Percentiles rank a stretch among this genome's conserved stretches.
These are phyloP conservation scores for Dipodascopsis tothii DNA, from an alignment of 805 yeast species.

Conservation along the genomic window DNA sequence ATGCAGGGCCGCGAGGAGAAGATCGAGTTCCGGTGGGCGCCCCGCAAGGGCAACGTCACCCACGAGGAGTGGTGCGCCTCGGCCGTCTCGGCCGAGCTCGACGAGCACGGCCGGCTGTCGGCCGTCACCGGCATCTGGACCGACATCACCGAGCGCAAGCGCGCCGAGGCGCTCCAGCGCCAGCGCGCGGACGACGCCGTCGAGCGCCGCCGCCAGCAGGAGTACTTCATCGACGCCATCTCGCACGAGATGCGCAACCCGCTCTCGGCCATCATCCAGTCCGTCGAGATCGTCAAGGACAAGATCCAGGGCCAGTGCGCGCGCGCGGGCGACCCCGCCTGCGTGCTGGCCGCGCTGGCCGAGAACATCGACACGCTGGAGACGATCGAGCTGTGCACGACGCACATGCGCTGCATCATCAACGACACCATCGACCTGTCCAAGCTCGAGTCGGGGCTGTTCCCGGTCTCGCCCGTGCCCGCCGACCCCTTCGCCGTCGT, in stretches of 20 bases:
- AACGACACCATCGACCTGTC: conserved; percentile 66
- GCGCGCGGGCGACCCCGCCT: conserved; percentile 44
- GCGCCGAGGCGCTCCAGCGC: conserved; percentile 19
- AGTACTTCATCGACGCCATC: conserved; percentile 69
- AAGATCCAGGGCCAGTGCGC: conserved; percentile 59
- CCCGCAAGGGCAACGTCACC: conserved; percentile 9
- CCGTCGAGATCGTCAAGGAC: conserved; percentile 89
- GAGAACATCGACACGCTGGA: conserved; percentile 68
- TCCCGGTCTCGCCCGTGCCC: conserved; percentile 17
- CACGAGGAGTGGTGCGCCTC: conserved; percentile 21
- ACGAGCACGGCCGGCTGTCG: conserved; percentile 15
- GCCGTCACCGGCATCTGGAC: conserved; percentile 19
- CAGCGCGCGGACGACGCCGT: conserved; percentile 23
- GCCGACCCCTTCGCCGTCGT: conserved; percentile 16
- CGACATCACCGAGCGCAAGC: conserved; percentile 22
- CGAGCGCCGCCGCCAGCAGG: conserved; percentile 22
- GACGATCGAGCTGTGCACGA: conserved; percentile 18
- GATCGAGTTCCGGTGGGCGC: conserved; percentile 21
- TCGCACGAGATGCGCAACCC: conserved; percentile 95
- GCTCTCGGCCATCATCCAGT: conserved; percentile 87
- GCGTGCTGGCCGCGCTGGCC: conserved; percentile 71
- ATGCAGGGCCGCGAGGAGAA: conserved; percentile 18
- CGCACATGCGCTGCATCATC: conserved; percentile 37
- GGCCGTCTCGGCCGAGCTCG: conserved; percentile 20
- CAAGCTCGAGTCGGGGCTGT: conserved; percentile 20